Conservation (phyloP, 2,329 filamentous ascomycete genomes). For the Conoideocrella luteorostrata region DNA sequence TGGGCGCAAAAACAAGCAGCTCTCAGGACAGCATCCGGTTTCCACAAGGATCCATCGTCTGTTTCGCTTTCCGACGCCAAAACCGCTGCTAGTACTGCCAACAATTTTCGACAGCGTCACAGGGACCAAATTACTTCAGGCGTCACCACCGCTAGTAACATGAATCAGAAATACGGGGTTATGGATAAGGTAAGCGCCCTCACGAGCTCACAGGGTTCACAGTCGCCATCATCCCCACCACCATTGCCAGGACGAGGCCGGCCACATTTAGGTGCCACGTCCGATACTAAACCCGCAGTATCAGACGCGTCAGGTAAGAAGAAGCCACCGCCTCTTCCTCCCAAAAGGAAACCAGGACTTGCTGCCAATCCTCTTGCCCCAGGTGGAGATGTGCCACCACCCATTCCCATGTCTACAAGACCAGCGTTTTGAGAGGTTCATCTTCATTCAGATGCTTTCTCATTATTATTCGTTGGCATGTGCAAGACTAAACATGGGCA, state of each 20-base stretch:
- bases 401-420: constrained; percentile 45
- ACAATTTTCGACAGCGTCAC: constrained; percentile 65
- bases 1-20: constrained; percentile 61
- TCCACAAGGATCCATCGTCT: constrained; percentile 55
- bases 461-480: background rate
- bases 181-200: constrained; percentile 28
- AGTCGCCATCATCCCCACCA: constrained; percentile 3
- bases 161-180: constrained; percentile 58
- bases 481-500: constrained; percentile 7
- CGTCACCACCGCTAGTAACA: constrained; percentile 45
- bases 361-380: constrained; percentile 14
- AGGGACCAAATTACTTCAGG: constrained; percentile 61
- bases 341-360: constrained; percentile 45
- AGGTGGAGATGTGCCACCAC: constrained; percentile 37
- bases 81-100: constrained; percentile 53
- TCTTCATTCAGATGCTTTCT: background rate
- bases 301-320: constrained; percentile 36
- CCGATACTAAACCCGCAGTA: background rate
- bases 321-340: constrained; percentile 45
- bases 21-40: constrained; percentile 51
- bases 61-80: constrained; percentile 54
- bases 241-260: constrained; percentile 2
- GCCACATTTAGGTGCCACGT: background rate
- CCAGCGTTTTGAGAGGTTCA: constrained; percentile 34
- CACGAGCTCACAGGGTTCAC: constrained; percentile 13